A percentile compares a stretch with the other conserved stretches of the same genome.
phyloP scores from a whole-genome alignment of 257 asterid genomes.

The Solanum pinnatisectum region DNA sequence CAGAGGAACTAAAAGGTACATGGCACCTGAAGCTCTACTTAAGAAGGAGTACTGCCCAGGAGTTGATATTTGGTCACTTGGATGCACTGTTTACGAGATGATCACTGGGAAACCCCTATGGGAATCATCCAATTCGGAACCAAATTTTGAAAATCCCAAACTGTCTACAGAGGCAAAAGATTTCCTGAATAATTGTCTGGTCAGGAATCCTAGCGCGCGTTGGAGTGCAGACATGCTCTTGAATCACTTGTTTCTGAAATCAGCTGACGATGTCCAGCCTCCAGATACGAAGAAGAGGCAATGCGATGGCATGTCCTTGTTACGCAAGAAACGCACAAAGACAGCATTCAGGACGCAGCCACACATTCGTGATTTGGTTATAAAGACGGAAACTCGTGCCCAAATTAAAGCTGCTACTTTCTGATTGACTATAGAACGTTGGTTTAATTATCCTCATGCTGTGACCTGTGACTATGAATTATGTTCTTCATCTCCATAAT shows the following conservation, averaged over 20 bases:
- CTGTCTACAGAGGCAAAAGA: background rate
- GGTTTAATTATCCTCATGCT: background rate
- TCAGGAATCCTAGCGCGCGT: background rate
- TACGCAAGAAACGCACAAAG: background rate
- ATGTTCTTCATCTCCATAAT: too few species aligned
- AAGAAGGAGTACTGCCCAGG: background rate
- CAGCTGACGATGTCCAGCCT: background rate
- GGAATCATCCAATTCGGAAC: background rate
- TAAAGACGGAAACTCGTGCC: background rate
- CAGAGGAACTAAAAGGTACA: background rate
- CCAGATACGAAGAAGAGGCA: background rate
- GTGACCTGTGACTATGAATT: too few species aligned
- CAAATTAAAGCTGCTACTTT: background rate
- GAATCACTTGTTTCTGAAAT: background rate
- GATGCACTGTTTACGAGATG: slow-evolving; percentile 6
- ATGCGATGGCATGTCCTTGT: background rate
- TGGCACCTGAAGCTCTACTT: slow-evolving; percentile 4
- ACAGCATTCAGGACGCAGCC: background rate
- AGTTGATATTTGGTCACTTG: slow-evolving; percentile 6
- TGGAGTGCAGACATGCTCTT: background rate
- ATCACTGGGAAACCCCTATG: background rate
- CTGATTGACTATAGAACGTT: too few species aligned
- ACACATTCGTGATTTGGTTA: too few species aligned
- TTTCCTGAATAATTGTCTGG: background rate
- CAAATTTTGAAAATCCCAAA: background rate